A percentile compares a stretch with the other conserved stretches of the same genome.
phyloP scores from a whole-genome alignment of 768 basidiomycete species.

The Tephrocybe sp. region DNA sequence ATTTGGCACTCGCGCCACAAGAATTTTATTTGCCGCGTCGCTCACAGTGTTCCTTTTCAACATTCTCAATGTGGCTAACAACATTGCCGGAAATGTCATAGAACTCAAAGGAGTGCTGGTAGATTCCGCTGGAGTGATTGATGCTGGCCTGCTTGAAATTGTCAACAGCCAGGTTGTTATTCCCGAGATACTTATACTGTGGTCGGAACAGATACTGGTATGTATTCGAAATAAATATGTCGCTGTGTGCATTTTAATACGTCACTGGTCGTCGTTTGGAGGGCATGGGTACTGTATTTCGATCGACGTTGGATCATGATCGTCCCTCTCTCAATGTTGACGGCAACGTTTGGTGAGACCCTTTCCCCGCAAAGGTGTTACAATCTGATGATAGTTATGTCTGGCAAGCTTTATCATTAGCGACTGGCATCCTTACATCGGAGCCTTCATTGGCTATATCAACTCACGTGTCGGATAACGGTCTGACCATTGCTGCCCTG shows the following conservation, averaged over 20 bases:
- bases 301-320: background rate
- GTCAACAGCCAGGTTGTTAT: background rate
- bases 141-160: background rate
- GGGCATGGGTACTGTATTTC: background rate
- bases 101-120: background rate
- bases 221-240: too few species aligned
- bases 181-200: too few species aligned
- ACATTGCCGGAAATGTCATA: background rate
- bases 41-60: background rate
- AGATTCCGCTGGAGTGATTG: background rate
- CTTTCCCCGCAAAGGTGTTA: background rate
- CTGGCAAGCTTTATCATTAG: background rate
- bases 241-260: too few species aligned
- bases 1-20: background rate
- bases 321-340: background rate
- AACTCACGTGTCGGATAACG: background rate
- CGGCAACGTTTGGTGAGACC: background rate
- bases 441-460: background rate
- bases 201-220: too few species aligned
- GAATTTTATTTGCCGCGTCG: background rate
- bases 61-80: background rate
- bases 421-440: background rate
- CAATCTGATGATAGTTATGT: too few species aligned
- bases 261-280: slow-evolving; percentile 3
- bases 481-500: background rate